Evolutionary conservation across 2,329 filamentous ascomycete species (phyloP), one percentile per base, ranked within the genome.

Genomic region (Penicillium sumatraense): DNA sequence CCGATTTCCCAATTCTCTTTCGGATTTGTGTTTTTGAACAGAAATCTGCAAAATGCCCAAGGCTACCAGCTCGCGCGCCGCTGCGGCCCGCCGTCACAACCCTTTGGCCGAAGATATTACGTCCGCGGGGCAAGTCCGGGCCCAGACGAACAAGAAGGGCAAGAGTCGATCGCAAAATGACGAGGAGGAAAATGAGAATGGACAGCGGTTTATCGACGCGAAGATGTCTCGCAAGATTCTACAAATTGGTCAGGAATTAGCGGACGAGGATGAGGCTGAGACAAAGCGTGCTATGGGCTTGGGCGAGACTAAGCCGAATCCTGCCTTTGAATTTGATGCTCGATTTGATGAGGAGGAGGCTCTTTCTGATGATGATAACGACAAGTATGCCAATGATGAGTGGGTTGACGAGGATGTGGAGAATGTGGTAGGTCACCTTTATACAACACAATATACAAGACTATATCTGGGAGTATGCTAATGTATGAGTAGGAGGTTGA

Each of bases 141-240:
- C 86, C 72, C 87, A 93, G 81, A 81, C 86, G 26, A 87, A 87
- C 64, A 81, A 81, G 68, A 91, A 91, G 79, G 82, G 83, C 64
- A 89, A 87, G 74, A 79, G 81, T 61, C 89, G 86, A 74, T 83
- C 80, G 51, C 71, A 72, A 47, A 68, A 75, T 33, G 74, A 81
- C 48, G 84, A 68, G n/a, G 60, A 84, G 56, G 83, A 86, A 29
- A 81, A 83, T 27, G 81, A 82, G 9, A 83, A 86, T 54, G 82
- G 84, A 57, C 86, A 89, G 58, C 80, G 83, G 61, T 98, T 89
- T 68, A 86, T 99, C 58, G 93, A 97, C 73, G 87, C 92, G 55
- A 93, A 91, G 72, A 87, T 93, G 16, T 96, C 93, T 54, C 85
- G 88, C 65, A 92, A 91, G 68, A 99, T 99, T 71, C 73, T 99